phyloP scores from a whole-genome alignment of 306 rosid genomes.

The Dryas octopetala region DNA sequence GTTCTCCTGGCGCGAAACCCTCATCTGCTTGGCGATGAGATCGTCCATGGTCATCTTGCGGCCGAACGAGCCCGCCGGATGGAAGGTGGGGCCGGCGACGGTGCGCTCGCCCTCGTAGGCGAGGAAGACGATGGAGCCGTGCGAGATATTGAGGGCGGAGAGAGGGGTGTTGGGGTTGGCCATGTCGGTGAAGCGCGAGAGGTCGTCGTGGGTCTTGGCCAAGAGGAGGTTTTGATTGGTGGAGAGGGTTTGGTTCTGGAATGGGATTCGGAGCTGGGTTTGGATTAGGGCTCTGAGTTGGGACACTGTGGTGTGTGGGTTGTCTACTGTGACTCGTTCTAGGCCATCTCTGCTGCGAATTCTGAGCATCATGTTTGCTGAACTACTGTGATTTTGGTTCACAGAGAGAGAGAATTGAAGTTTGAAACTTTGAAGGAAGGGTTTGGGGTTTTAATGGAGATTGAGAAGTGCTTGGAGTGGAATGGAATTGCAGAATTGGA shows the following conservation, averaged over 20 bases:
- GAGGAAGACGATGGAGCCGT: slow-evolving; percentile 73
- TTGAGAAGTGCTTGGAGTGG: not conserved
- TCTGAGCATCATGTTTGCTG: slow-evolving; percentile 70
- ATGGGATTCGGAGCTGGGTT: slow-evolving; percentile 66
- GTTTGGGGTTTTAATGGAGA: not conserved
- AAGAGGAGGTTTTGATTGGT: slow-evolving; percentile 75
- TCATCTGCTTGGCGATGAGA: slow-evolving; percentile 91
- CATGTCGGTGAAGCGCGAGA: slow-evolving; percentile 71
- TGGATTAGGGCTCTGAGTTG: slow-evolving; percentile 58
- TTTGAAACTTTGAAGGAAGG: too few relatives aligned
- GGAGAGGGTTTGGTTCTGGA: slow-evolving; percentile 77
- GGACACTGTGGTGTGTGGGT: slow-evolving; percentile 56
- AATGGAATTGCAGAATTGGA: slow-evolving; percentile 17
- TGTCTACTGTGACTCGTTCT: slow-evolving; percentile 68
- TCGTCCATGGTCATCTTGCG: slow-evolving; percentile 99
- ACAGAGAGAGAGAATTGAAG: not conserved
- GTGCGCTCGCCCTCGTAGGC: slow-evolving; percentile 80
- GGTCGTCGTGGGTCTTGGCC: slow-evolving; percentile 58
- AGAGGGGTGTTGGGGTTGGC: slow-evolving; percentile 49
- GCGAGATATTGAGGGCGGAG: slow-evolving; percentile 59
- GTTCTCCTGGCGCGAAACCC: slow-evolving; percentile 78
- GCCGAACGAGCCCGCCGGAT: slow-evolving; percentile 89
- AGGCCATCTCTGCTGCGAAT: slow-evolving; percentile 94
- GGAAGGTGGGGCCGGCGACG: slow-evolving; percentile 64
- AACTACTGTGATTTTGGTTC: too few relatives aligned